These are phyloP conservation scores for Fusarium humuli DNA, from an alignment of 2,329 filamentous ascomycete genomes.

Conservation along the genomic window DNA sequence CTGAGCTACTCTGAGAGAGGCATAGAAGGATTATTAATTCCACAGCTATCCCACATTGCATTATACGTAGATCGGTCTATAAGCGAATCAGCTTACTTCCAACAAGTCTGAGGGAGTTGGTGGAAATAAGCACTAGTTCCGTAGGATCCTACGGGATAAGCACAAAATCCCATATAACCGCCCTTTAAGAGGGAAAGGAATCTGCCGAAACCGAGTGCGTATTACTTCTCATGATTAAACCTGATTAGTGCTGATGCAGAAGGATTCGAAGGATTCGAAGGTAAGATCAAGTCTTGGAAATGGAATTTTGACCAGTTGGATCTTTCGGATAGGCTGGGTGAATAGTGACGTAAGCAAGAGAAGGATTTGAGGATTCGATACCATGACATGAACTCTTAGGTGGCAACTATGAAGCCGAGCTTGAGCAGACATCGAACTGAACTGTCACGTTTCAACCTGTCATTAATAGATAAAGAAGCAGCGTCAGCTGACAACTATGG, in stretches of 20 bases:
- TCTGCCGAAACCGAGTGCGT: background rate
- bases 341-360: background rate
- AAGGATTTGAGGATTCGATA: background rate
- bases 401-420: too few species aligned
- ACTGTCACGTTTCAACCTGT: too few species aligned
- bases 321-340: fast-evolving
- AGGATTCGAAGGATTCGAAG: background rate
- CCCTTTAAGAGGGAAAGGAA: fast-evolving
- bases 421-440: too few species aligned
- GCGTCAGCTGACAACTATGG: too few species aligned
- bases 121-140: background rate
- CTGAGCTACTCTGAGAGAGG: too few species aligned
- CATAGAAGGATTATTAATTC: background rate
- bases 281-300: background rate
- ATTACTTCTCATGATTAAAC: too few species aligned
- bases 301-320: background rate
- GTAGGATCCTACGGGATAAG: background rate
- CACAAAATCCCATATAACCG: background rate
- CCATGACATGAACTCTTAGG: too few species aligned
- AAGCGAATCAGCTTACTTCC: background rate
- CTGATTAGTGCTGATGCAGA: background rate
- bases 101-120: background rate
- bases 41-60: background rate
- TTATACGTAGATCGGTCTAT: background rate
- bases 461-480: too few species aligned